Base-by-base conservation (phyloP, 2,329 filamentous ascomycete species). In the Emergomyces orientalis region DNA sequence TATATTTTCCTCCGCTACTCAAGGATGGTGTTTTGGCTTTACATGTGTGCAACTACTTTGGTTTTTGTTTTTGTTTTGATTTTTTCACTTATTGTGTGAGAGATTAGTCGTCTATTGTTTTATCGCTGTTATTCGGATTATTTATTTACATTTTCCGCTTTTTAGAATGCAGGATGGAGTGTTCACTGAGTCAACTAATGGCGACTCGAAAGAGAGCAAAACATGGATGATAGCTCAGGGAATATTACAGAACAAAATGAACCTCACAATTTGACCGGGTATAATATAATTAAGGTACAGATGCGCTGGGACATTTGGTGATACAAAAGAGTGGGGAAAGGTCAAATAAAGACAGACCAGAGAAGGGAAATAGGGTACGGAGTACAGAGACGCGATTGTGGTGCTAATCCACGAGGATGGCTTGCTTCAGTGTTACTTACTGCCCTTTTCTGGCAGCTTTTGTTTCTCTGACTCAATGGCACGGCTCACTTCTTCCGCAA, bases 401-500 rank as follows among this genome's bases (percentile, higher is more conserved):
- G n/a, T 49, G 45, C 45, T 49, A 13, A n/a, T 32, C 25, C 8
- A 34, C 51, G 8, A 19, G 27, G 17, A 6, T 3, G 5, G 51
- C 30, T n/a, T 43, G 22, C 13, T 47, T 17, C 17, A 17, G 58
- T 19, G 4, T 17, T 39, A 60, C 27, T 52, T 41, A 14, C 39
- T 30, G 17, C 7, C 19, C 3, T 49, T 58, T 27, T 58, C 41
- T 25, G 22, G 39, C 27, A 34, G 6, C 30, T 47, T 37, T 32
- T 39, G 59, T 30, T 55, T 56, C 41, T 63, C 61, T 25, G 49
- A 45, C 7, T 30, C 37, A 43, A 63, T 63, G 43, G 62, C 59
- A 32, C 34, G 27, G 8, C 60, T 64, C 27, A 66, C 65, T 60
- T 65, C 66, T 39, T 62, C 56, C 8, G 63, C 65, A 43, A 67